Evolutionary conservation across 2,329 filamentous ascomycete species (phyloP), one percentile per base, ranked within the genome.

Genomic region (Aspergillus brasiliensis): DNA sequence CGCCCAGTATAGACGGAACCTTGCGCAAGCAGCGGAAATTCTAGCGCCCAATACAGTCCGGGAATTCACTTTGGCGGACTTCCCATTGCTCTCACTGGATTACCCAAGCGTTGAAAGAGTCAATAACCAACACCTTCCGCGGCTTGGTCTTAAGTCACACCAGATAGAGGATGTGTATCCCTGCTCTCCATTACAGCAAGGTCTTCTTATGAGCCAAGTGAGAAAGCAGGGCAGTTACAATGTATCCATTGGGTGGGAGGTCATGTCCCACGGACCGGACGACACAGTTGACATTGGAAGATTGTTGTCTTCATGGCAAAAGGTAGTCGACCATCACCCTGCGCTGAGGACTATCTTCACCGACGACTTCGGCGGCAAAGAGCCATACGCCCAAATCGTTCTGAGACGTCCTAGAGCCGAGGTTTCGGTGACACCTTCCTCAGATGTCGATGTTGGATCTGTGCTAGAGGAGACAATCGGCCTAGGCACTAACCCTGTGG

Each of bases 141-240:
- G 8, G 10, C 25, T 49, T 17, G 46, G 46, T 13, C 46, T 49
- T n/a, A 31, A 17, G 15, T 17, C 46, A 7, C 3, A 49, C 27
- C 40, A 70, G 8, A 48, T 72, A n/a, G 61, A 69, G 28, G 63
- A 69, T 21, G 56, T 64, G 11, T 72, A 68, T 44, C 64, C 66
- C 23, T 65, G 61, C 23, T 69, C 67, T 44, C 63, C 69, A 7
- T 62, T 71, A 53, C 69, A 72, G 46, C 58, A 67, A 25, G 67
- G 67, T 8, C 65, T 72, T 34, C 15, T 49, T 8, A 21, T 55
- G 23, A 64, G 65, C 48, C 58, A 57, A 17, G 46, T 34, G 3
- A 31, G 46, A 6, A 23, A 51, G 23, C 46, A 34, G 10, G 55
- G 34, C 15, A 25, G 34, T 34, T 57, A 57, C 34, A 23, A 57